Evolutionary conservation across 192 early-diverging fungal species (phyloP), one percentile per base, ranked within the genome.

Genomic region (Funneliformis geosporum): DNA sequence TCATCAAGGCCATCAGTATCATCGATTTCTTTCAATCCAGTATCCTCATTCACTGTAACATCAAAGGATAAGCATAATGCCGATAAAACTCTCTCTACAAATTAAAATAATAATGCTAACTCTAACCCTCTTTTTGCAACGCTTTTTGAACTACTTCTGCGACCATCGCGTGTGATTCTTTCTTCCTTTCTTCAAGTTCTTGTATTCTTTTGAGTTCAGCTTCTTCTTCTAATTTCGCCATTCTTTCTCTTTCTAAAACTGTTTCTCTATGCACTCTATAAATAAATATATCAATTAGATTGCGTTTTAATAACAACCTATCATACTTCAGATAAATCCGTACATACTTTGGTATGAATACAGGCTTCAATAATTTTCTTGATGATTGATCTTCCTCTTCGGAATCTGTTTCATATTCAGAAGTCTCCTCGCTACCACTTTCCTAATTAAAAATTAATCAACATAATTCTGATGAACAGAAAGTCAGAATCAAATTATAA

Each of bases 1-100:
- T 94, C 92, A 80, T 98, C 92, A 7, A 95, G 38, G 23, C 91
- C 94, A 84, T 99, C 97, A 0, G 95, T 96, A 87, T 99, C 97
- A 83, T 97, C 97, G 0, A 96, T 90, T 33, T 91, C 90, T 16
- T 84, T 69, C 25, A 76, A 71, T 70, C 79, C 81, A 72, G 80
- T 75, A 8, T 81, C 81, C 25, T 87, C 85, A 18, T 83, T 80
- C 16, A 87, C 90, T 75, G 76, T 75, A 73, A 76, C 83, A 69
- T 84, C 80, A 27, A 21, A 5, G 27, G 25, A 23, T 44, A 38
- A 80, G 82, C 11, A 21, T n/a, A 3, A 55, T 75, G 16, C 23
- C 21, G 18, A 28, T 33, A 80, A 27, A 78, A n/a, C n/a, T n/a
- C 28, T 79, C 42, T 28, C 7, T 60, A 8, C 68, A 44, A 46